phyloP scores from a whole-genome alignment of 2,329 filamentous ascomycete species.

The Mollisia scopiformis region DNA sequence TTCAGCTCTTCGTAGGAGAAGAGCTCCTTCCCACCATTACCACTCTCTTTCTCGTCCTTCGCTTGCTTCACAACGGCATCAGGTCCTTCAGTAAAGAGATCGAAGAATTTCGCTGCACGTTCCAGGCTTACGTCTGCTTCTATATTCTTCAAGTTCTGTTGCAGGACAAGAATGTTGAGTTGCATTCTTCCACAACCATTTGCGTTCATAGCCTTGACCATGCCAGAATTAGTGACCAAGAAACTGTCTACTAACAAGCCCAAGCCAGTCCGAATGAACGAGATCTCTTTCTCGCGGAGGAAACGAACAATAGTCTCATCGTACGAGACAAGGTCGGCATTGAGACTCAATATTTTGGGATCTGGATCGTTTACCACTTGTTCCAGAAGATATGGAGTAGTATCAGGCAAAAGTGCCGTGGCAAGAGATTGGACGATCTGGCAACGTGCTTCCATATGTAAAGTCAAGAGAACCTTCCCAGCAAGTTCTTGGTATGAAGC shows the following conservation, averaged over 20 bases:
- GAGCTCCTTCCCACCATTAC: constrained; percentile 41
- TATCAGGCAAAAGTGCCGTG: constrained; percentile 62
- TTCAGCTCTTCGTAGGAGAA: constrained; percentile 71
- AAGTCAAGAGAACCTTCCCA: constrained; percentile 75
- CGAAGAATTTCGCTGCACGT: constrained; percentile 68
- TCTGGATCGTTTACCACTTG: constrained; percentile 79
- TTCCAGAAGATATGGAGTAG: constrained; percentile 65
- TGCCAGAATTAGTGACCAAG: constrained; percentile 71
- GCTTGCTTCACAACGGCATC: constrained; percentile 68
- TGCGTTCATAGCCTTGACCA: constrained; percentile 80
- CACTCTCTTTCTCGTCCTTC: constrained; percentile 43
- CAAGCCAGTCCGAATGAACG: constrained; percentile 77
- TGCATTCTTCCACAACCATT: constrained; percentile 86
- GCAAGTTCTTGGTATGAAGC: constrained; percentile 82
- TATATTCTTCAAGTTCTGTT: constrained; percentile 96
- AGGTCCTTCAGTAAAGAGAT: constrained; percentile 66
- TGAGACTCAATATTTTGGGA: constrained; percentile 79
- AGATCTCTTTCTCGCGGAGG: constrained; percentile 70
- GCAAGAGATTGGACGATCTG: constrained; percentile 81
- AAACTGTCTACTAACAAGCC: constrained; percentile 78
- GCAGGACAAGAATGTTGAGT: constrained; percentile 90
- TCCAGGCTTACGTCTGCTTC: constrained; percentile 70
- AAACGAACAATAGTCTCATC: constrained; percentile 79
- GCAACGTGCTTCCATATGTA: constrained; percentile 88
- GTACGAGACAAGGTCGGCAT: constrained; percentile 82